Percentiles rank a stretch among this genome's conserved stretches.
phyloP scores from a whole-genome alignment of 2,329 filamentous ascomycete genomes.

The Xenoacremonium recifei region DNA sequence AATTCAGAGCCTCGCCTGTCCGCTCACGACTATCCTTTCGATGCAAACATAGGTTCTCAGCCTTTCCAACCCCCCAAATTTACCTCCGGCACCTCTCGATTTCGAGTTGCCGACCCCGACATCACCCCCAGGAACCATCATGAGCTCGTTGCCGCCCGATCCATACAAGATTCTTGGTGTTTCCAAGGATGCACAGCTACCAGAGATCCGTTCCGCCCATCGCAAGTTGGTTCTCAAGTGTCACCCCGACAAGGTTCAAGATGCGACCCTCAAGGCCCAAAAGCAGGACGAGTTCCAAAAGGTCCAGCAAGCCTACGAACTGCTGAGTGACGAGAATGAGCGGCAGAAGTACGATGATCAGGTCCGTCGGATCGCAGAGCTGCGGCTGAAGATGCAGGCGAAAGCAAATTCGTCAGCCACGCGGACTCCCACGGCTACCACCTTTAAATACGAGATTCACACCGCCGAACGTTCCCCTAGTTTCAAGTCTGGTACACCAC shows the following conservation, averaged over 20 bases:
- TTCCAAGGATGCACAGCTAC: slow-evolving; percentile 64
- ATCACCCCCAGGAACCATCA: slow-evolving; percentile 24
- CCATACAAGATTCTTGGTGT: slow-evolving; percentile 79
- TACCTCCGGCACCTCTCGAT: slow-evolving; percentile 15
- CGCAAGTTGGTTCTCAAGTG: slow-evolving; percentile 84
- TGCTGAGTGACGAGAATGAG: slow-evolving; percentile 75
- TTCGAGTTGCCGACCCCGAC: slow-evolving; percentile 10
- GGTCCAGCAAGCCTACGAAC: slow-evolving; percentile 90
- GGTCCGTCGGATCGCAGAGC: slow-evolving; percentile 62
- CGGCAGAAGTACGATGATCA: slow-evolving; percentile 76
- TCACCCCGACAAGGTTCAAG: slow-evolving; percentile 88
- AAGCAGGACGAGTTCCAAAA: slow-evolving; percentile 89
- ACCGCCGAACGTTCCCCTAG: slow-evolving; percentile 47
- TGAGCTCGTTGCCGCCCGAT: slow-evolving; percentile 61
- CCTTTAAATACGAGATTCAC: slow-evolving; percentile 45
- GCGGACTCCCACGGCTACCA: slow-evolving; percentile 39
- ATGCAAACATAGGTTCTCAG: slow-evolving; percentile 20
- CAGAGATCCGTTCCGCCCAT: slow-evolving; percentile 76
- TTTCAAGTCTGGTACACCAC: slow-evolving; percentile 36
- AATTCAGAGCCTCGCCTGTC: slow-evolving; percentile 20
- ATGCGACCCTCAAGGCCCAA: slow-evolving; percentile 70
- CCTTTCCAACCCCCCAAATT: slow-evolving; percentile 8
- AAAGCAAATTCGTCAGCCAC: slow-evolving; percentile 44
- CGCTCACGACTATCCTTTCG: slow-evolving; percentile 19
- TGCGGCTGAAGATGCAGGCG: slow-evolving; percentile 54